Evolutionary conservation across 768 basidiomycete genomes (phyloP), one percentile per base, ranked within the genome.

Genomic region (Rhodotorula diobovata): DNA sequence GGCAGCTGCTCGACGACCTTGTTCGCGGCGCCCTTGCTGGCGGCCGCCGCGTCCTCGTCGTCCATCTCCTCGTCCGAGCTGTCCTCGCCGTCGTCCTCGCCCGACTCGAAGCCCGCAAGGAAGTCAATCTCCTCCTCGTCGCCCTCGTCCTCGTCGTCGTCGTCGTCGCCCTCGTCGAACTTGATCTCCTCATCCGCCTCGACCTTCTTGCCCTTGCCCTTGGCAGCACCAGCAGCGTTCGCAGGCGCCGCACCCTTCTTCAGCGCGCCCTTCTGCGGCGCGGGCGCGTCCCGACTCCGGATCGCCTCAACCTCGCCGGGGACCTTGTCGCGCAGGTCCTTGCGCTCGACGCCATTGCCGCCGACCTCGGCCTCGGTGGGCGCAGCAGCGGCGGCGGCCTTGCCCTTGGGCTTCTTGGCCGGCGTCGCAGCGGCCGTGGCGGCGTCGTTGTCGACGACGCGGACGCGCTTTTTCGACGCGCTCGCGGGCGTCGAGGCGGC

Each of bases 221-320:
- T 55, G 32, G 57, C 32, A 1, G 25, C 50, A 32, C 25, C n/a
- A 12, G 20, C 35, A 34, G 18, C 57, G 11, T 56, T 21, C 55
- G 16, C 53, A 2, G 18, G 30, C 8, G 53, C 53, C 7, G 55
- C 55, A 4, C 15, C 23, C 48, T 82, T 82, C 37, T 80, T 78
- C 3, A 86, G 81, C 90, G 92, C 94, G 56, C 86, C 87, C 41
- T 80, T 83, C 35, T 89, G 88, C 79, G 91, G 90, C 11, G 88
- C 87, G 16, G 93, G 90, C 73, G 88, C 90, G 80, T 83, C 84
- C 70, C 81, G 78, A 0, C 89, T 88, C 9, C 84, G 79, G 12
- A 81, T 82, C 79, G 90, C 89, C 81, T 88, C 85, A 30, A 81
- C 67, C 63, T 70, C 69, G 48, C 55, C 66, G 37, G 61, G 46